These are phyloP conservation scores for Secale cereale DNA, from an alignment of 176 grass and related monocot genomes.

Conservation along the genomic window DNA sequence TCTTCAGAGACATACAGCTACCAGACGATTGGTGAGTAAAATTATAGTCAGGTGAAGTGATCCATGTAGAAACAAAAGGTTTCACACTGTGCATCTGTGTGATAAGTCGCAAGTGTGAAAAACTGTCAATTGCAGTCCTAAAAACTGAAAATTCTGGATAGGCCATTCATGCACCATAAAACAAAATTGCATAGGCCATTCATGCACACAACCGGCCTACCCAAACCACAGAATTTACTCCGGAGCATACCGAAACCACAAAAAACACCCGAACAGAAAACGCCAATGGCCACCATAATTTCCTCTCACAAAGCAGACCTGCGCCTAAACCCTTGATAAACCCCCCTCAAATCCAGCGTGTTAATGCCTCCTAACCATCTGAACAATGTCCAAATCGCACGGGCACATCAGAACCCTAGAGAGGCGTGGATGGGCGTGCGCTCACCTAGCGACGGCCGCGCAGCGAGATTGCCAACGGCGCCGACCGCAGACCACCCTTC, in stretches of 20 bases:
- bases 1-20: neutral
- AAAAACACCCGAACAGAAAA: neutral
- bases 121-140: neutral
- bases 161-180: no score
- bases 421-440: neutral
- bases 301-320: neutral
- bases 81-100: neutral
- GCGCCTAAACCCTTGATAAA: conserved; percentile 1
- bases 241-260: neutral
- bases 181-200: neutral
- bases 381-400: neutral
- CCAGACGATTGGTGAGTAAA: neutral
- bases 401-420: neutral
- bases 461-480: neutral
- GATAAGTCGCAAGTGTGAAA: neutral
- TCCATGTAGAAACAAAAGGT: neutral
- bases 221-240: neutral
- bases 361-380: neutral
- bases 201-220: neutral
- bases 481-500: neutral
- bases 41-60: neutral
- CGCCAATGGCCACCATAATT: neutral
- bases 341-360: neutral
- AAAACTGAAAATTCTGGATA: no score
- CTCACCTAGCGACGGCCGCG: conserved; percentile 11